Evolutionary conservation across 2,329 filamentous ascomycete genomes (phyloP).

Genomic region (Drechslerella dactyloides): DNA sequence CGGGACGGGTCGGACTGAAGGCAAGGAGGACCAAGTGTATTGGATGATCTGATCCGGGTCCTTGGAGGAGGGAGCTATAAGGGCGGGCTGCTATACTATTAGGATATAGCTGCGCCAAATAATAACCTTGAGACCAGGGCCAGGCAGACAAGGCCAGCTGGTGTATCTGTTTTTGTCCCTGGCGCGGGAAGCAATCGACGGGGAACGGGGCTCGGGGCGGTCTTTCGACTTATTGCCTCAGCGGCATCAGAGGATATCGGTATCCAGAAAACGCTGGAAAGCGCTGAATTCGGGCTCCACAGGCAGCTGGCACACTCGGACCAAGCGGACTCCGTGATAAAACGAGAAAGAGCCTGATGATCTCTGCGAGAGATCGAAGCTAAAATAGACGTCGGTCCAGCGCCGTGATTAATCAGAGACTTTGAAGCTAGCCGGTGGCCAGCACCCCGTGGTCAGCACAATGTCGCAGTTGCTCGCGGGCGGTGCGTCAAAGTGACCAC

Average conservation of each 20-base stretch:
- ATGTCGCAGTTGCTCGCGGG: no score
- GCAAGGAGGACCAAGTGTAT: conserved; percentile 34
- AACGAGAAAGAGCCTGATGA: conserved; percentile 16
- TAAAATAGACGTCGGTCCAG: conserved; percentile 39
- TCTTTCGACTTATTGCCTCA: conserved; percentile 24
- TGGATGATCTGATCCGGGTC: conserved; percentile 26
- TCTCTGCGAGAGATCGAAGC: conserved; percentile 35
- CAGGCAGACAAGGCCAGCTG: conserved; percentile 9
- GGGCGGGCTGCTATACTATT: conserved; percentile 30
- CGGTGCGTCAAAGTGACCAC: no score
- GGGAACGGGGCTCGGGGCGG: conserved; percentile 27
- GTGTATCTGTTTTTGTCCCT: conserved; percentile 14
- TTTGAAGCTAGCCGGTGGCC: conserved; percentile 22
- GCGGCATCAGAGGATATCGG: conserved; percentile 11
- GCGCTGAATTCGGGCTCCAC: conserved; percentile 38
- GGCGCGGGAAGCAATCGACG: conserved; percentile 5
- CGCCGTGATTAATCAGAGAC: conserved; percentile 42
- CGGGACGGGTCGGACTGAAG: conserved; percentile 27
- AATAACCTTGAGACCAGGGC: conserved; percentile 28
- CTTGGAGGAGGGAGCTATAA: conserved; percentile 43
- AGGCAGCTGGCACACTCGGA: conserved; percentile 40
- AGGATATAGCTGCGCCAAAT: conserved; percentile 39
- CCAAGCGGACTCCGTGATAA: conserved; percentile 8
- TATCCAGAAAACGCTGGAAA: neutral
- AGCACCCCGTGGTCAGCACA: neutral